These are phyloP conservation scores for Rhododendron molle DNA, from an alignment of 148 eudicot species.

Conservation along the genomic window DNA sequence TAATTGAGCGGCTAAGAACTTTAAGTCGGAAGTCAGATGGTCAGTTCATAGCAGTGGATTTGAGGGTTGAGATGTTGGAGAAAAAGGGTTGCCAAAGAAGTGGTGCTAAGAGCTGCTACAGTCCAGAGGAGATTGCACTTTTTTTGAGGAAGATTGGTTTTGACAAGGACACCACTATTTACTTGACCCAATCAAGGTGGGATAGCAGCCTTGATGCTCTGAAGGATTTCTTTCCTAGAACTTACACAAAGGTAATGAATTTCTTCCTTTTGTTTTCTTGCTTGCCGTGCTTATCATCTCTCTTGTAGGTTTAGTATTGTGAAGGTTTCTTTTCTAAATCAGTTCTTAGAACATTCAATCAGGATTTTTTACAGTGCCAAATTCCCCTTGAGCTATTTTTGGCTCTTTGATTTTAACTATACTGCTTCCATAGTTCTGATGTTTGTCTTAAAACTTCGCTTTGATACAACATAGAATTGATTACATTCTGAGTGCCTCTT, in stretches of 20 bases:
- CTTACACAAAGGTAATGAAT: slow-evolving; percentile 85
- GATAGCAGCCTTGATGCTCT: slow-evolving; percentile 72
- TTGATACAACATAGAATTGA: background rate
- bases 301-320: background rate
- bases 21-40: slow-evolving; percentile 77
- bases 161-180: slow-evolving; percentile 73
- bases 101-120: slow-evolving; percentile 62
- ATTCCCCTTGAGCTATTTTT: background rate
- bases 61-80: slow-evolving; percentile 71
- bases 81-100: slow-evolving; percentile 68
- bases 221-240: slow-evolving; percentile 85
- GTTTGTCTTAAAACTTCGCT: background rate
- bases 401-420: background rate
- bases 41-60: slow-evolving; percentile 76
- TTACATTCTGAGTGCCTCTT: background rate
- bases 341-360: background rate
- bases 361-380: background rate
- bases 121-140: slow-evolving; percentile 67
- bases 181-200: slow-evolving; percentile 95
- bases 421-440: background rate
- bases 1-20: slow-evolving; percentile 72
- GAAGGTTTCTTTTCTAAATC: background rate
- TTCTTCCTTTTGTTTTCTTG: background rate
- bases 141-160: slow-evolving; percentile 74
- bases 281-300: background rate